phyloP scores from a whole-genome alignment of 2,329 filamentous ascomycete species.

The Microsporum ferrugineum region DNA sequence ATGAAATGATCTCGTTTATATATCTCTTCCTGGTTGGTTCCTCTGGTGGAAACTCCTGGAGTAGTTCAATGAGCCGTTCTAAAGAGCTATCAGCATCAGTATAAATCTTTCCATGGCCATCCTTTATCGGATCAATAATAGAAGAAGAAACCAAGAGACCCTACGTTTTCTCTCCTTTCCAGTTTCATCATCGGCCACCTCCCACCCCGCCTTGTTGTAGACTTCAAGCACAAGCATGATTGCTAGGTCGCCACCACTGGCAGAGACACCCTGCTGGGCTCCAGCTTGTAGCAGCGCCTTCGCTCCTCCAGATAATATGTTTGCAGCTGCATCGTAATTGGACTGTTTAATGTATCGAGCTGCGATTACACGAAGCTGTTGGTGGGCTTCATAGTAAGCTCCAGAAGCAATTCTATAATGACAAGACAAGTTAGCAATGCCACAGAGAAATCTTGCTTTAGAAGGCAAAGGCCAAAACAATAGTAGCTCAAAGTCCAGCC shows the following conservation, averaged over 20 bases:
- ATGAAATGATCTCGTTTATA: constrained; percentile 72
- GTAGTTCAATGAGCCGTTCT: constrained; percentile 59
- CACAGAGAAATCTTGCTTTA: neutral
- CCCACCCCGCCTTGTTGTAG: constrained; percentile 74
- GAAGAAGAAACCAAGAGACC: constrained; percentile 3
- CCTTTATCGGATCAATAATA: neutral
- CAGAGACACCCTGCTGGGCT: constrained; percentile 74
- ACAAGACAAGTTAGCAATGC: neutral
- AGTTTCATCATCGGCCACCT: constrained; percentile 51
- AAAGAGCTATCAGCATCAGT: neutral
- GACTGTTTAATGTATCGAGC: constrained; percentile 81
- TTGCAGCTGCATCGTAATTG: constrained; percentile 75
- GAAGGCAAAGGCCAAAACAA: neutral
- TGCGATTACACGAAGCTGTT: constrained; percentile 91
- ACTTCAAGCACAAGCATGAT: constrained; percentile 80
- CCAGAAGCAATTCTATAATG: constrained; percentile 65
- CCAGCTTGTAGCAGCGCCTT: constrained; percentile 57
- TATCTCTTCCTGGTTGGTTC: constrained; percentile 93
- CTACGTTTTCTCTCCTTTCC: constrained; percentile 51
- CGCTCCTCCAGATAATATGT: constrained; percentile 75
- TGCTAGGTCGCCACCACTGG: constrained; percentile 81
- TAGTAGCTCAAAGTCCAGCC: constrained; percentile 5
- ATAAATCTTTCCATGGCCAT: neutral
- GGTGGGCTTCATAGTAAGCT: constrained; percentile 95
- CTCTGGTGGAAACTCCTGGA: constrained; percentile 66